Percentiles rank a stretch among this genome's conserved stretches.
These are phyloP conservation scores for Pelargonium exstipulatum DNA, from an alignment of 441 rosid species.

Conservation along the genomic window DNA sequence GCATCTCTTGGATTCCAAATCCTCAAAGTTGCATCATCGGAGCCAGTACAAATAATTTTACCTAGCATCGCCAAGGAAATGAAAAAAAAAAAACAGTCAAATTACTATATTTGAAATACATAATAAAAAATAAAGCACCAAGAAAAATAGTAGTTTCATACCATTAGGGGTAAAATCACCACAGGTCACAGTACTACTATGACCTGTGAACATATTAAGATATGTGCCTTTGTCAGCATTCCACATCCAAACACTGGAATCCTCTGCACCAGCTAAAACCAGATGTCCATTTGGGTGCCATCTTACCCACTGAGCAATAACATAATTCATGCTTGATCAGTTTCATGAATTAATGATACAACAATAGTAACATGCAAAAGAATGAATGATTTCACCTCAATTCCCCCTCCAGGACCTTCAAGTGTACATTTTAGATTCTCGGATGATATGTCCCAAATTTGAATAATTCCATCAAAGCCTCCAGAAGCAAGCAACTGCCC, in stretches of 20 bases:
- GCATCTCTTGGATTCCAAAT: conserved; percentile 84
- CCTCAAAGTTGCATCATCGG: conserved; percentile 84
- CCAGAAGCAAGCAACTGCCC: conserved; percentile 71
- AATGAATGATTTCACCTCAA: conserved; percentile 42
- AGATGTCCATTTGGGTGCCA: conserved; percentile 91
- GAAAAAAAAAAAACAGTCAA: background rate
- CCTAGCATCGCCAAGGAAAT: conserved; percentile 38
- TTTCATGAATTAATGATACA: background rate
- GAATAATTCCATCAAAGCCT: conserved; percentile 66
- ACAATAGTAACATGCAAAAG: no score
- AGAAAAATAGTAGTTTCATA: conserved; percentile 23
- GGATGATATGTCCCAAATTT: conserved; percentile 53
- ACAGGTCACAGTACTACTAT: conserved; percentile 59
- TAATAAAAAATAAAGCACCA: background rate
- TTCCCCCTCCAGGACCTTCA: conserved; percentile 58
- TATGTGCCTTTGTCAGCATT: conserved; percentile 68
- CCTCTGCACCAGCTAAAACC: conserved; percentile 80
- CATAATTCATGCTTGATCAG: conserved; percentile 9
- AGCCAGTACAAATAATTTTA: conserved; percentile 77
- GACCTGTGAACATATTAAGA: conserved; percentile 73
- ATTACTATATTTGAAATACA: conserved; percentile 3
- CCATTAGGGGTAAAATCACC: conserved; percentile 97
- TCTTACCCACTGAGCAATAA: conserved; percentile 62
- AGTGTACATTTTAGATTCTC: conserved; percentile 43
- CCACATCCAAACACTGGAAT: conserved; percentile 84